These are phyloP conservation scores for Metschnikowia drakensbergensis DNA, from an alignment of 805 yeast genomes.

Conservation along the genomic window DNA sequence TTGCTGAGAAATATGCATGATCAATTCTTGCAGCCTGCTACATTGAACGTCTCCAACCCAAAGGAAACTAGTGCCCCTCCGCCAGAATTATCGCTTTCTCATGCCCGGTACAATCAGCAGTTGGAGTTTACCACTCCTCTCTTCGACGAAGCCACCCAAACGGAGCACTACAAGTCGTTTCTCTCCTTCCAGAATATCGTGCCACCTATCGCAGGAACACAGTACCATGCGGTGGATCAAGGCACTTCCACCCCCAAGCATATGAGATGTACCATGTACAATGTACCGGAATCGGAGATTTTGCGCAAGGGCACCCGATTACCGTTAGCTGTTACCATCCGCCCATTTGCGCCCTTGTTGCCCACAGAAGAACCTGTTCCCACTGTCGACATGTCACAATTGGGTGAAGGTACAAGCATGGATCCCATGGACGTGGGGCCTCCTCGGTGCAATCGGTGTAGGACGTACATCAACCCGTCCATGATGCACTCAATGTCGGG, in stretches of 20 bases:
- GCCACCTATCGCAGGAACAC: constrained; percentile 81
- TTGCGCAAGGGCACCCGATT: constrained; percentile 65
- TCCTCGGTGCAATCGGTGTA: constrained; percentile 87
- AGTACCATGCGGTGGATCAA: constrained; percentile 69
- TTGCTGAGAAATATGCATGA: background rate
- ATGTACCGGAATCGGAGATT: constrained; percentile 71
- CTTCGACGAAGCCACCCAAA: constrained; percentile 7
- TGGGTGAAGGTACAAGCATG: constrained; percentile 25
- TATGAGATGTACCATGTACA: constrained; percentile 75
- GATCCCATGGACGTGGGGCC: constrained; percentile 52
- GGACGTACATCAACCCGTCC: constrained; percentile 84
- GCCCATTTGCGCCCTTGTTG: constrained; percentile 74
- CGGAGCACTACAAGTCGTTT: constrained; percentile 40
- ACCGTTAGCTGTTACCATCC: constrained; percentile 76
- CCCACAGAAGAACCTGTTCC: constrained; percentile 59
- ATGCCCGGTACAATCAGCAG: constrained; percentile 12
- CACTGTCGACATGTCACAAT: constrained; percentile 52
- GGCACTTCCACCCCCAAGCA: constrained; percentile 81
- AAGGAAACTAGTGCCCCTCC: constrained; percentile 9
- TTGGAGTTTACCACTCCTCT: constrained; percentile 15
- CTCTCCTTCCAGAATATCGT: constrained; percentile 70
- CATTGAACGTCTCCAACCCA: constrained; percentile 11
- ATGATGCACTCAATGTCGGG: constrained; percentile 64
- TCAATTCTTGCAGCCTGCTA: background rate
- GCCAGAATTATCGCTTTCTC: constrained; percentile 11